Evolutionary conservation across 2,329 filamentous ascomycete genomes (phyloP).

Genomic region (Pseudocercospora cruenta): DNA sequence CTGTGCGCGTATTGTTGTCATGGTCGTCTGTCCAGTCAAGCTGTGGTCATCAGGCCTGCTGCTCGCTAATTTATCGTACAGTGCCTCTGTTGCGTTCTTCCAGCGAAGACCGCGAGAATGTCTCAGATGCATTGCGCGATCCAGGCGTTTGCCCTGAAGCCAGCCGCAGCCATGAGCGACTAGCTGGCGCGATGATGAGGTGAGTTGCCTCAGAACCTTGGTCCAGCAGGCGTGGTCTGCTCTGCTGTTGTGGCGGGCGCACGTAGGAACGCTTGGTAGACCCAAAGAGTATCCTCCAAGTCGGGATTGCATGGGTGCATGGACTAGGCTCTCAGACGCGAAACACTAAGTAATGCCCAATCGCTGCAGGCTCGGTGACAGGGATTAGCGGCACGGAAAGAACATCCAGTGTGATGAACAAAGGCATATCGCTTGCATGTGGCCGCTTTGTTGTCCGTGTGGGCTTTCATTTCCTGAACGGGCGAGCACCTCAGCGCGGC

Average conservation of each 20-base stretch:
- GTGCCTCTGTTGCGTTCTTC: not conserved
- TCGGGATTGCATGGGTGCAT: conserved; percentile 17
- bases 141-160: conserved; percentile 1
- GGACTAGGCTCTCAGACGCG: conserved; percentile 5
- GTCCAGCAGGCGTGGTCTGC: not conserved
- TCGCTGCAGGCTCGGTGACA: conserved; percentile 9
- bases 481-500: conserved; percentile 16
- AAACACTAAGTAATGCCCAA: conserved; percentile 17
- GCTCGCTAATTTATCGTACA: not conserved
- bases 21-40: not conserved
- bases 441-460: conserved; percentile 29
- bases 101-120: not conserved
- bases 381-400: conserved; percentile 16
- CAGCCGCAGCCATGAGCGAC: not conserved
- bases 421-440: conserved; percentile 25
- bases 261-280: not conserved
- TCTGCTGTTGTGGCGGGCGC: conserved; percentile 1
- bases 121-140: conserved; percentile 10
- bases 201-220: not conserved
- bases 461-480: conserved; percentile 28
- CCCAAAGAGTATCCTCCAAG: conserved; percentile 4
- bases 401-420: conserved; percentile 20
- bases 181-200: conserved; percentile 1
- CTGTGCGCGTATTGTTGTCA: not conserved
- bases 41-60: conserved; percentile 1